A percentile compares a stretch with the other conserved stretches of the same genome.
Conservation (phyloP, 2,329 filamentous ascomycete species). For the Trichophyton schoenleinii region DNA sequence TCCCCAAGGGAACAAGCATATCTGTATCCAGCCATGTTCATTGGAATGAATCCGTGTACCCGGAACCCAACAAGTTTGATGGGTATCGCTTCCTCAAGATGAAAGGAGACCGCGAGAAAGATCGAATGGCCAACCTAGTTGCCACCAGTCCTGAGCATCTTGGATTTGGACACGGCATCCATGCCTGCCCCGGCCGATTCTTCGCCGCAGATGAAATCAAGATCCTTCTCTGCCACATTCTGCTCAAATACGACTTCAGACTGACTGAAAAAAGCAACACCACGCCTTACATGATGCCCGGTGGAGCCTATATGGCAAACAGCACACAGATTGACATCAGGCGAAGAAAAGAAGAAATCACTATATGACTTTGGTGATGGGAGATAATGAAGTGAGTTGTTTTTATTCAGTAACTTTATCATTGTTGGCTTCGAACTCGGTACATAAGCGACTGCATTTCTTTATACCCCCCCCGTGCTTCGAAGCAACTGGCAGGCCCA, state of each 20-base stretch:
- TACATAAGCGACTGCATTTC: too few species aligned
- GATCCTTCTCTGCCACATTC: constrained; percentile 18
- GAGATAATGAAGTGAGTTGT: not conserved
- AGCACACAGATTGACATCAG: not conserved
- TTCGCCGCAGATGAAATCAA: constrained; percentile 21
- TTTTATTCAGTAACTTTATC: not conserved
- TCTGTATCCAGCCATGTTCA: constrained; percentile 8
- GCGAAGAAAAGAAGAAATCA: constrained; percentile 3
- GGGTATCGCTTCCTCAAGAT: constrained; percentile 13
- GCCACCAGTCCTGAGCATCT: constrained; percentile 36
- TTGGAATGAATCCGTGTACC: constrained; percentile 13
- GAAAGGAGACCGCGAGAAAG: constrained; percentile 8
- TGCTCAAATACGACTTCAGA: constrained; percentile 20
- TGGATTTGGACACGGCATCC: constrained; percentile 46
- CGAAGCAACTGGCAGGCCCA: too few species aligned
- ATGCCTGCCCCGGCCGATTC: constrained; percentile 29
- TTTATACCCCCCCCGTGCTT: too few species aligned
- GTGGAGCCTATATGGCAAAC: not conserved
- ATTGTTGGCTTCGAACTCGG: too few species aligned
- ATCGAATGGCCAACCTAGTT: constrained; percentile 11
- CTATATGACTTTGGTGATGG: not conserved
- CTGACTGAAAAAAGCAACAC: not conserved
- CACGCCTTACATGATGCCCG: not conserved
- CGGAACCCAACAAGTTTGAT: constrained; percentile 12
- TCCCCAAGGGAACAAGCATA: constrained; percentile 13